Percentiles rank a stretch among this genome's conserved stretches.
These are phyloP conservation scores for Forsythia suspensa DNA, from an alignment of 257 asterid genomes.

Conservation along the genomic window DNA sequence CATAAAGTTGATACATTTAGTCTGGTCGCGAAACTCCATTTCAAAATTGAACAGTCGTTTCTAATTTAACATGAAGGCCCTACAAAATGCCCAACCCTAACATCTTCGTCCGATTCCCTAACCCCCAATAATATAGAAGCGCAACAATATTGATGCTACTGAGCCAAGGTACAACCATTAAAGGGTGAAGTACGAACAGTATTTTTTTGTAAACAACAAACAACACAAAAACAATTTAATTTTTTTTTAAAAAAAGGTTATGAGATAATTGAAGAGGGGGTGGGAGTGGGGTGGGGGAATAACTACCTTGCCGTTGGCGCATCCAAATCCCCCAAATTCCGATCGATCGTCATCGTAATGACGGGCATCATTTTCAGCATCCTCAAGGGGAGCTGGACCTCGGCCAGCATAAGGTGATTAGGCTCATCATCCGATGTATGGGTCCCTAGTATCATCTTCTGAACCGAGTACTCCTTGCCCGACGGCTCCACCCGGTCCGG, in stretches of 20 bases:
- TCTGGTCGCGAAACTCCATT: neutral
- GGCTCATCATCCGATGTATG: conserved; percentile 96
- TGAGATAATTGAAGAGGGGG: too few species aligned
- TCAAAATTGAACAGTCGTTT: neutral
- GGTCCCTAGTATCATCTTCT: conserved; percentile 89
- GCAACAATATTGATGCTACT: neutral
- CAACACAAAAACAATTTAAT: neutral
- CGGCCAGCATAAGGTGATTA: conserved; percentile 84
- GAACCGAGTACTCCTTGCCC: conserved; percentile 90
- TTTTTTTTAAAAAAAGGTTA: too few species aligned
- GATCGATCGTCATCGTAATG: conserved; percentile 76
- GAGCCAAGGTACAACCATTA: neutral
- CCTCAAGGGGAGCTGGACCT: conserved; percentile 83
- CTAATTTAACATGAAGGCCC: neutral
- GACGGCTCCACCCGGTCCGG: conserved; percentile 91
- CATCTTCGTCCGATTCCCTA: neutral
- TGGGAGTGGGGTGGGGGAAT: too few species aligned
- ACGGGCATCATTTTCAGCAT: conserved; percentile 75
- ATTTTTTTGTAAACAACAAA: neutral
- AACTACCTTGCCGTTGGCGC: conserved; percentile 84
- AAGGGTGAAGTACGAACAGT: neutral
- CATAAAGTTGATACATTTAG: neutral
- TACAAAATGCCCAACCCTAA: neutral
- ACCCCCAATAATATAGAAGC: neutral
- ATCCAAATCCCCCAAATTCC: conserved; percentile 80